A percentile compares a stretch with the other conserved stretches of the same genome.
Evolutionary conservation across 345 rosid species (phyloP).

Genomic region (Hibiscus syriacus): DNA sequence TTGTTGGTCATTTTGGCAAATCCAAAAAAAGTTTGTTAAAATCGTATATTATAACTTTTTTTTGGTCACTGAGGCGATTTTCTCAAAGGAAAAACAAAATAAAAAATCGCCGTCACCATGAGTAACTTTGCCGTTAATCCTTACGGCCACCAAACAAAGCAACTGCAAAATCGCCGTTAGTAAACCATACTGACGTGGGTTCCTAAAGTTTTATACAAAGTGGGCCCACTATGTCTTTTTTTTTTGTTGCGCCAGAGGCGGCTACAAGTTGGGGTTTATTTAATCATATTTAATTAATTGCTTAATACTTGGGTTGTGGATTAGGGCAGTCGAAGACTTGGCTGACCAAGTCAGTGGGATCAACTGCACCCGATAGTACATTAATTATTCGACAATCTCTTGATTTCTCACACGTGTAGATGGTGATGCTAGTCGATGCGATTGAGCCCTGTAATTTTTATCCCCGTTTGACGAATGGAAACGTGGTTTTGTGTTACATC

Average conservation of each 20-base stretch:
- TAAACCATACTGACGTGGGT: constrained; percentile 11
- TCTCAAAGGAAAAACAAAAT: neutral
- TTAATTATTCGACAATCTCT: neutral
- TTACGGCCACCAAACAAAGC: constrained; percentile 2
- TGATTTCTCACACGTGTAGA: neutral
- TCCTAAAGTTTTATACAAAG: neutral
- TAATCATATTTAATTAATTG: neutral
- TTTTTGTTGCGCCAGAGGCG: neutral
- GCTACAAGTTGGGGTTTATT: neutral
- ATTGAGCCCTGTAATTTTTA: neutral
- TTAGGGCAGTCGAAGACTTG: neutral
- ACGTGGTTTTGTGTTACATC: neutral
- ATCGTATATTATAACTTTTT: no score
- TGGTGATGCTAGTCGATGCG: neutral
- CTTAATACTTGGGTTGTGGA: neutral
- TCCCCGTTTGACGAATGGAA: neutral
- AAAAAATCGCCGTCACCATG: neutral
- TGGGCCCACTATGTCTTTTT: neutral
- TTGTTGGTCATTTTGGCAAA: no score
- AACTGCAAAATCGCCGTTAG: constrained; percentile 17
- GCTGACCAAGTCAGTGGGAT: neutral
- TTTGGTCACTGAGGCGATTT: no score
- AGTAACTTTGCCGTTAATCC: constrained; percentile 7
- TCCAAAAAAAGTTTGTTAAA: no score
- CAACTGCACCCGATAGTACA: neutral